Evolutionary conservation across 192 early-diverging fungal genomes (phyloP).

Genomic region (Gonapodya sp.): DNA sequence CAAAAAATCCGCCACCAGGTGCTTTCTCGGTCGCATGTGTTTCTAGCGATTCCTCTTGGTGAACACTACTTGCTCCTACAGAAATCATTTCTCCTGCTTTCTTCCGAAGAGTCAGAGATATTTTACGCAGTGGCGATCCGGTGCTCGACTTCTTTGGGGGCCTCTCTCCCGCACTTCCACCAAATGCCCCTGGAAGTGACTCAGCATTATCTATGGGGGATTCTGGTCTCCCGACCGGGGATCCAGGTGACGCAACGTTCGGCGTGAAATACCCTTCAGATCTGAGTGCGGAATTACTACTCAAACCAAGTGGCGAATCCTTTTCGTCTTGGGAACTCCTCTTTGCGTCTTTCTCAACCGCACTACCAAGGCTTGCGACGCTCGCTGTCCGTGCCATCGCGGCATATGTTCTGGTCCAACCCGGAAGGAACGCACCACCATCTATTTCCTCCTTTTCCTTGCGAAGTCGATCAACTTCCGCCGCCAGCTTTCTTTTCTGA

Average conservation of each 20-base stretch:
- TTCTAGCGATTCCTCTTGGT: not conserved
- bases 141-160: not conserved
- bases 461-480: not conserved
- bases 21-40: not conserved
- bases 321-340: not conserved
- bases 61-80: not conserved
- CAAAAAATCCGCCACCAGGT: not conserved
- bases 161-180: not conserved
- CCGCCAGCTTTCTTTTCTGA: not conserved
- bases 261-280: not conserved
- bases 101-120: not conserved
- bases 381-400: not conserved
- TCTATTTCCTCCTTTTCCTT: not conserved
- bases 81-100: not conserved
- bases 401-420: not conserved
- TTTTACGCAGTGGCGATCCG: not conserved
- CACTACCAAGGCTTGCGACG: not conserved
- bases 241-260: not conserved
- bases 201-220: not conserved
- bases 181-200: not conserved
- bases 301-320: not conserved
- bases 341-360: not conserved
- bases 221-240: not conserved
- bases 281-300: not conserved
- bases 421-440: not conserved